Evolutionary conservation across 139 green algal species (phyloP).

Genomic region (Coelastrella sp.): DNA sequence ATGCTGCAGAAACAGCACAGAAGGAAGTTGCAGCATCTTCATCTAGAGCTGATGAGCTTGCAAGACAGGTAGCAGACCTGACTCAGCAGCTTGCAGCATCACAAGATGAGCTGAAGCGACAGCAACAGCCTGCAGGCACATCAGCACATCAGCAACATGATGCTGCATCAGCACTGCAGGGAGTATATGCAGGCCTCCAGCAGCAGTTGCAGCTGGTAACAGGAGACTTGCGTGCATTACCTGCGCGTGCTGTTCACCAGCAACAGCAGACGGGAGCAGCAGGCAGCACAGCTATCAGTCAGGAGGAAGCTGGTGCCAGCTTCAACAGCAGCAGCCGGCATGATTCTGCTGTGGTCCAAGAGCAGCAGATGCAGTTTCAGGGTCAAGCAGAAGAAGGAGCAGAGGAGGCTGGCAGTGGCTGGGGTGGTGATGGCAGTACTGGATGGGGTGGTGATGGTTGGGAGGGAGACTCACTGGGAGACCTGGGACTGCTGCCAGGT

Average conservation of each 20-base stretch:
- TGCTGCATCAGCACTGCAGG: background rate
- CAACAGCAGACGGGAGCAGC: conserved; percentile 8
- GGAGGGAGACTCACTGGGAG: conserved; percentile 27
- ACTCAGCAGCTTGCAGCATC: conserved; percentile 27
- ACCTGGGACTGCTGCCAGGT: background rate
- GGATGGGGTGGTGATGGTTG: conserved; percentile 4
- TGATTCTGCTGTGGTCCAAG: background rate
- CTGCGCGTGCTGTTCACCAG: background rate
- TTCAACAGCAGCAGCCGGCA: conserved; percentile 27
- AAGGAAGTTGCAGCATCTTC: background rate
- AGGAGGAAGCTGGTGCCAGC: too few species aligned
- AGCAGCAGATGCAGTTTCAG: conserved; percentile 14
- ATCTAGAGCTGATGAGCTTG: background rate
- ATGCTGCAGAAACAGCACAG: conserved; percentile 24
- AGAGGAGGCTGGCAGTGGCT: background rate
- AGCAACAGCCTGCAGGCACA: background rate
- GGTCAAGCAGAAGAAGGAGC: background rate
- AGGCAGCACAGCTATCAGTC: background rate
- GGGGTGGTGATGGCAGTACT: background rate
- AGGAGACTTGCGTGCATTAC: background rate
- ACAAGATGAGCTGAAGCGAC: background rate
- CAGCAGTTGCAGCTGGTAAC: conserved; percentile 10
- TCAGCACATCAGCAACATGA: background rate
- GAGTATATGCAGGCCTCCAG: conserved; percentile 16
- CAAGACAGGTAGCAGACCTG: background rate